phyloP scores from a whole-genome alignment of 352 stramenopile genomes.

The Globisporangium acanthophoron region DNA sequence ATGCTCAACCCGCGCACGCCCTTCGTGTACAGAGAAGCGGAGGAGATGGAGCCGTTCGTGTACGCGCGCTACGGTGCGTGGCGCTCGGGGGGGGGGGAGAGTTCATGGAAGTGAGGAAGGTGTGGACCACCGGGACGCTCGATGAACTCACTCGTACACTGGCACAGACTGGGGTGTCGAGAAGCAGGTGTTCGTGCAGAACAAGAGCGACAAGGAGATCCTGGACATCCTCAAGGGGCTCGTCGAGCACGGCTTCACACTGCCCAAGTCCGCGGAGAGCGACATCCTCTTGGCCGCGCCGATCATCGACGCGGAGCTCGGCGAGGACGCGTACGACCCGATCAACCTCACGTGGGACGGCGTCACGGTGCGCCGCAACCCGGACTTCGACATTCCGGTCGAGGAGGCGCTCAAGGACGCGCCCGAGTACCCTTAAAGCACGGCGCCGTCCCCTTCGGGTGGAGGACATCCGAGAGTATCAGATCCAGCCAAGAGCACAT shows the following conservation, averaged over 20 bases:
- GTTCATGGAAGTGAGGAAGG: too few relatives aligned
- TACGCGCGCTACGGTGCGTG: constrained; percentile 71
- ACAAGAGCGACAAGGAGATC: constrained; percentile 84
- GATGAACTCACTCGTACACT: background rate
- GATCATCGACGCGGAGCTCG: constrained; percentile 64
- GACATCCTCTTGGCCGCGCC: constrained; percentile 65
- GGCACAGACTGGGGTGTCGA: constrained; percentile 75
- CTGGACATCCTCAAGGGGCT: constrained; percentile 68
- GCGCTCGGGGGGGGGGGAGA: background rate
- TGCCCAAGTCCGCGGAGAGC: constrained; percentile 85
- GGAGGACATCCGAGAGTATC: too few relatives aligned
- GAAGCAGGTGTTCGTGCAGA: constrained; percentile 77
- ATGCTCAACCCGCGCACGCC: constrained; percentile 83
- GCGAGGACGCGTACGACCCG: constrained; percentile 69
- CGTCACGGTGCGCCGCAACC: constrained; percentile 72
- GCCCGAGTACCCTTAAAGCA: constrained; percentile 2
- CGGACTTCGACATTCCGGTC: constrained; percentile 74
- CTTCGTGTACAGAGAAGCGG: constrained; percentile 83
- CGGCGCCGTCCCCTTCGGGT: too few relatives aligned
- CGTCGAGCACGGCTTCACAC: constrained; percentile 58
- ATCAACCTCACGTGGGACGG: constrained; percentile 86
- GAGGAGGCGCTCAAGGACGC: constrained; percentile 58
- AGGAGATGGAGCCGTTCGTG: constrained; percentile 86
- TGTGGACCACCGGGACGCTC: background rate
- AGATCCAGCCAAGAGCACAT: background rate